A percentile compares a stretch with the other conserved stretches of the same genome.
Evolutionary conservation across 257 asterid species (phyloP).

Genomic region (Nicotiana noctiflora): DNA sequence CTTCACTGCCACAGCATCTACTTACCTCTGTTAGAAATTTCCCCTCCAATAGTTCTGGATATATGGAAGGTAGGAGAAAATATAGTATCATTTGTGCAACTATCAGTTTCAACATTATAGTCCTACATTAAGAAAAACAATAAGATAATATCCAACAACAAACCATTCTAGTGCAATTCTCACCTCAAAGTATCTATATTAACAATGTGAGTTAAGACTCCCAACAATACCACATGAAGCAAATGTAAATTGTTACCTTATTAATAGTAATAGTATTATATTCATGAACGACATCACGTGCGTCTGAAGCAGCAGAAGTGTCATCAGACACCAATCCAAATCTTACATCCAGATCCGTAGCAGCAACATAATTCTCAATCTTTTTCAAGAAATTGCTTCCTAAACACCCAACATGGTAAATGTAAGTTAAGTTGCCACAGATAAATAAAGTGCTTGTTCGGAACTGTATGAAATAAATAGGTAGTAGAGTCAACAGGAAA

Average conservation of each 20-base stretch:
- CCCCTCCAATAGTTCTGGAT: constrained; percentile 49
- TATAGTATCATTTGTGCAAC: constrained; percentile 49
- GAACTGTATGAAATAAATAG: not conserved
- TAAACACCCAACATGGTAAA: constrained; percentile 25
- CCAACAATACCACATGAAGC: not conserved
- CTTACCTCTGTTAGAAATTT: constrained; percentile 52
- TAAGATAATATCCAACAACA: constrained; percentile 7
- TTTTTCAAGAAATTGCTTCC: constrained; percentile 45
- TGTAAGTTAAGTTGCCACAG: constrained; percentile 16
- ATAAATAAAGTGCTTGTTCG: not conserved
- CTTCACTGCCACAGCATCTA: not conserved
- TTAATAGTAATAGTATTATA: constrained; percentile 17
- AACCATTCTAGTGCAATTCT: constrained; percentile 10
- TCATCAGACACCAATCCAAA: constrained; percentile 48
- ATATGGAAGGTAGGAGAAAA: constrained; percentile 85
- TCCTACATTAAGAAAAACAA: constrained; percentile 35
- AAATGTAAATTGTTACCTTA: constrained; percentile 35
- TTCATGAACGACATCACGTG: constrained; percentile 27
- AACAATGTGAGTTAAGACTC: not conserved
- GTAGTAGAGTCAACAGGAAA: not conserved
- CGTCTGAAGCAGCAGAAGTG: constrained; percentile 35
- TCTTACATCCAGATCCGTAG: constrained; percentile 46
- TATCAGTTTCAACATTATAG: constrained; percentile 31
- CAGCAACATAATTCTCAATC: constrained; percentile 38
- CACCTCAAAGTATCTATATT: not conserved